Evolutionary conservation across 2,329 filamentous ascomycete species (phyloP).

Genomic region (Acrocalymma vagum): DNA sequence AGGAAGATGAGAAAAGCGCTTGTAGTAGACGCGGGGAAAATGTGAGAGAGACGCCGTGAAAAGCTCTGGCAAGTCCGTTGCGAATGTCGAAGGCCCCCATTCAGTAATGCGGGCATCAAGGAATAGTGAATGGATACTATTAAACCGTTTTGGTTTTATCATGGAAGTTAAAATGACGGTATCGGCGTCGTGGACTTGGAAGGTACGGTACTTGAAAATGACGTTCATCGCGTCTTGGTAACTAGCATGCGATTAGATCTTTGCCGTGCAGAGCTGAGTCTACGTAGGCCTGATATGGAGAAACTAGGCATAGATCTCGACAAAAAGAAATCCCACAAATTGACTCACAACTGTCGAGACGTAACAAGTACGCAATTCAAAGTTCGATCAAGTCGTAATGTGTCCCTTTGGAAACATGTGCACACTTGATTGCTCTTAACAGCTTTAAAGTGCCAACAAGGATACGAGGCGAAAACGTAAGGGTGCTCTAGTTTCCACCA

Average conservation of each 20-base stretch:
- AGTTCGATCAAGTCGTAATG: too few species aligned
- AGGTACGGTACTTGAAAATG: not conserved
- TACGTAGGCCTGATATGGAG: too few species aligned
- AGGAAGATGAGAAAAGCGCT: conserved; percentile 2
- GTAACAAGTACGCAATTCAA: conserved; percentile 2
- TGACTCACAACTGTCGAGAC: conserved; percentile 2
- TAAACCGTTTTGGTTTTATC: conserved; percentile 1
- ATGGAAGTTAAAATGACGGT: not conserved
- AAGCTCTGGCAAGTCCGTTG: not conserved
- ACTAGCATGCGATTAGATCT: too few species aligned
- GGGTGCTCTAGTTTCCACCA: too few species aligned
- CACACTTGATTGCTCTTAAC: too few species aligned
- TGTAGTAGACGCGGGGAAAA: conserved; percentile 1
- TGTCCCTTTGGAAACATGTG: too few species aligned
- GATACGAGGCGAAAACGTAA: too few species aligned
- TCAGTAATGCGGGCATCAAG: conserved; percentile 1
- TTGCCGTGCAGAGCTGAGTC: too few species aligned
- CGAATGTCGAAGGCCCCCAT: too few species aligned
- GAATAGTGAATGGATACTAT: conserved; percentile 5
- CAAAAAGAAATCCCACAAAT: too few species aligned
- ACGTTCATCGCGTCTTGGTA: conserved; percentile 1
- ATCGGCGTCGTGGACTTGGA: conserved; percentile 3
- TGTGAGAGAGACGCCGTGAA: conserved; percentile 4
- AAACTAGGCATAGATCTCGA: too few species aligned
- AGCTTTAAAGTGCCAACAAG: too few species aligned